Percentiles rank a stretch among this genome's conserved stretches.
Evolutionary conservation across 2,329 filamentous ascomycete genomes (phyloP).

Genomic region (Botrytis fabae): DNA sequence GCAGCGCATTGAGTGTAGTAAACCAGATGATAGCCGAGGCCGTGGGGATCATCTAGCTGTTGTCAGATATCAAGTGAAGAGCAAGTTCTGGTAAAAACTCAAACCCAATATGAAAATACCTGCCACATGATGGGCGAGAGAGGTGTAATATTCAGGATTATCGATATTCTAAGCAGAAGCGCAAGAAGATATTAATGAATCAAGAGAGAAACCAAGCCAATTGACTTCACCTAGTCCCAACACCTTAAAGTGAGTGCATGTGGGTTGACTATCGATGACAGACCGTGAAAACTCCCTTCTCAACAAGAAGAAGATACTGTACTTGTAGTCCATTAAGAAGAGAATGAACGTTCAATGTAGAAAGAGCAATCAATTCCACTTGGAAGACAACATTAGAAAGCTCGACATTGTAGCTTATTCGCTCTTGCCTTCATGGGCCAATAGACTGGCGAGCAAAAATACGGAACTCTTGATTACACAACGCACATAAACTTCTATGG

Average conservation of each 20-base stretch:
- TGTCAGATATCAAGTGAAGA: slow-evolving; percentile 57
- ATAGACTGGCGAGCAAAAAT: not conserved
- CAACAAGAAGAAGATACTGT: not conserved
- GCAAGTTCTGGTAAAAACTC: slow-evolving; percentile 33
- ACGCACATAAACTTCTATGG: not conserved
- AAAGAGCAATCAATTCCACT: slow-evolving; percentile 10
- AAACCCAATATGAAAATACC: slow-evolving; percentile 46
- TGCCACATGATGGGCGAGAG: not conserved
- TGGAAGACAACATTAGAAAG: not conserved
- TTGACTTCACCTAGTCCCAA: not conserved
- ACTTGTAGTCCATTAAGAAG: not conserved
- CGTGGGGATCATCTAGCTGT: slow-evolving; percentile 19
- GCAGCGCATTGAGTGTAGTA: slow-evolving; percentile 11
- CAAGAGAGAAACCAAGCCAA: not conserved
- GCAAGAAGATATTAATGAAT: not conserved
- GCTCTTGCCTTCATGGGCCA: not conserved
- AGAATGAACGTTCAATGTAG: not conserved
- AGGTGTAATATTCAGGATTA: not conserved
- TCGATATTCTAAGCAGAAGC: not conserved
- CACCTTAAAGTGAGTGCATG: not conserved
- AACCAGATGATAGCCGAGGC: slow-evolving; percentile 20
- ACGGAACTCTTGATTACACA: not conserved
- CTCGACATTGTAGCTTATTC: not conserved
- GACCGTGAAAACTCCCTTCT: not conserved
- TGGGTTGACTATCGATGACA: not conserved